Conservation (phyloP, 148 eudicot species). For the Persicaria tinctoria region DNA sequence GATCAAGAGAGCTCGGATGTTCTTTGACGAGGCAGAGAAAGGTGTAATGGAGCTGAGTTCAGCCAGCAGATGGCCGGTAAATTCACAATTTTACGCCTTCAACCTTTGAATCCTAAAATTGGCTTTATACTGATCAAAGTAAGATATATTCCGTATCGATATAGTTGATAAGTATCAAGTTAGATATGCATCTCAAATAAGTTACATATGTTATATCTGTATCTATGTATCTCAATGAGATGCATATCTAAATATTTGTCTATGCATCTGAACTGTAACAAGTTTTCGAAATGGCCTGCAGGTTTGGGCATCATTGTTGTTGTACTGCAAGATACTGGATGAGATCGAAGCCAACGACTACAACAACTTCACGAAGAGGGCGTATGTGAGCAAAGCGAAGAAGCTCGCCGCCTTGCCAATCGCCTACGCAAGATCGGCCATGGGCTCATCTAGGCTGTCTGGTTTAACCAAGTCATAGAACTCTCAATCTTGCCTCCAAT, state of each 20-base stretch:
- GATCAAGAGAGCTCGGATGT: slow-evolving; percentile 84
- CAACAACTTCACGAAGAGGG: slow-evolving; percentile 87
- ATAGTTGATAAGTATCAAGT: background rate
- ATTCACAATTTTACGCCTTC: slow-evolving; percentile 9
- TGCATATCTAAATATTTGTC: too few relatives aligned
- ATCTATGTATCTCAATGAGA: background rate
- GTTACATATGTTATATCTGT: background rate
- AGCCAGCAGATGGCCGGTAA: slow-evolving; percentile 98
- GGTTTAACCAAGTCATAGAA: slow-evolving; percentile 33
- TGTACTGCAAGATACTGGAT: slow-evolving; percentile 82
- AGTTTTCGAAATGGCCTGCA: slow-evolving; percentile 19
- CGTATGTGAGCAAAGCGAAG: slow-evolving; percentile 84
- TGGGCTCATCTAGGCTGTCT: slow-evolving; percentile 41
- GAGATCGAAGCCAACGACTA: slow-evolving; percentile 95
- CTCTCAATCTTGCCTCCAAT: too few relatives aligned
- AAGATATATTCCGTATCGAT: background rate
- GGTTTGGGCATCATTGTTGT: slow-evolving; percentile 93
- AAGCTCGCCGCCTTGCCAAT: slow-evolving; percentile 71
- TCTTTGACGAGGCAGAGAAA: slow-evolving; percentile 85
- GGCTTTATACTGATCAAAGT: too few relatives aligned
- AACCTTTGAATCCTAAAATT: too few relatives aligned
- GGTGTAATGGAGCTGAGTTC: slow-evolving; percentile 82
- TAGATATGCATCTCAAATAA: background rate
- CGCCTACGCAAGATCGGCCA: slow-evolving; percentile 66
- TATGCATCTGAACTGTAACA: too few relatives aligned